These are phyloP conservation scores for Phytophthora sp. DNA, from an alignment of 352 stramenopile genomes.

Conservation along the genomic window DNA sequence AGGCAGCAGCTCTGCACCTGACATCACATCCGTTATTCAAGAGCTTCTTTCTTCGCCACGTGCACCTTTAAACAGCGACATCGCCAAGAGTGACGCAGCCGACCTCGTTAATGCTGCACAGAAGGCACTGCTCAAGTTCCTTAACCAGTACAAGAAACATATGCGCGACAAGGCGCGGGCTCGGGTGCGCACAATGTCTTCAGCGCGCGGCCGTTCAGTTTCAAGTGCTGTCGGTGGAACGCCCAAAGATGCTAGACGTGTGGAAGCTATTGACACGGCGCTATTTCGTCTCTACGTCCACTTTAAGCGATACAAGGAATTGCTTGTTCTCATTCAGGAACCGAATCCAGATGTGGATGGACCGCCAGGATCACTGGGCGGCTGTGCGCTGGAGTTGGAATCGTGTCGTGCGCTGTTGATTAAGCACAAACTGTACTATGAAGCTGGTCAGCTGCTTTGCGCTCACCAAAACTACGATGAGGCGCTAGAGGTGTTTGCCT, in stretches of 20 bases:
- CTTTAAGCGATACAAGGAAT: constrained; percentile 83
- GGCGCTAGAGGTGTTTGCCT: constrained; percentile 84
- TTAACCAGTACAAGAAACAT: constrained; percentile 84
- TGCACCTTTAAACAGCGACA: constrained; percentile 54
- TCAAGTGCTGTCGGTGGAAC: constrained; percentile 40
- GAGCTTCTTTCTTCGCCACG: constrained; percentile 64
- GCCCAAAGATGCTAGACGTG: constrained; percentile 74
- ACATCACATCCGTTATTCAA: constrained; percentile 81
- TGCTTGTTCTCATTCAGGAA: constrained; percentile 78
- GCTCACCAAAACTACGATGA: constrained; percentile 74
- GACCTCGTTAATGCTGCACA: constrained; percentile 66
- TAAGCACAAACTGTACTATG: constrained; percentile 84
- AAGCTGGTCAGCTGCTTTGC: constrained; percentile 71
- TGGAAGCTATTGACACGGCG: constrained; percentile 86
- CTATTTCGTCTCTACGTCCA: constrained; percentile 82
- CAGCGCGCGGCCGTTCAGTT: constrained; percentile 39
- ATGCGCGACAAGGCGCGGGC: constrained; percentile 72
- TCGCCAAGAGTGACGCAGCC: constrained; percentile 57
- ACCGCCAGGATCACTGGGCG: constrained; percentile 37
- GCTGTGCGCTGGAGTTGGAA: constrained; percentile 68
- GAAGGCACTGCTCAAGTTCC: constrained; percentile 83
- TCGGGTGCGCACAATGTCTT: constrained; percentile 42
- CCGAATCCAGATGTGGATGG: constrained; percentile 59
- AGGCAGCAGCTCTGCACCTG: constrained; percentile 69
- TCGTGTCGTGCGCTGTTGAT: constrained; percentile 68